These are phyloP conservation scores for Colletotrichum navitas DNA, from an alignment of 2,329 filamentous ascomycete species.

Conservation along the genomic window DNA sequence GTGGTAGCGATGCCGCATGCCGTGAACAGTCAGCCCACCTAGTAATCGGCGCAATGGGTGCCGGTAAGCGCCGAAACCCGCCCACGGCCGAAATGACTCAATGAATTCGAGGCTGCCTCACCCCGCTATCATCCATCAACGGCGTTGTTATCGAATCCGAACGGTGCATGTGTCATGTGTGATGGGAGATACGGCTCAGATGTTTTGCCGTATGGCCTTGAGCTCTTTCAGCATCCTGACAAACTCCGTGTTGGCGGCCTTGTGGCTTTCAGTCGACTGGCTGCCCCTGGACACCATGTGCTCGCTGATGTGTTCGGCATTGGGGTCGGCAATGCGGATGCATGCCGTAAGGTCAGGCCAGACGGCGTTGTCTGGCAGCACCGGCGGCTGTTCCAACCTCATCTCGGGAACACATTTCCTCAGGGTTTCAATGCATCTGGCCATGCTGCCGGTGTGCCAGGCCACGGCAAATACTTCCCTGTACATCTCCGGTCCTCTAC, in stretches of 20 bases:
- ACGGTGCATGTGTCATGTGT: not conserved
- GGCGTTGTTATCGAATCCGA: not conserved
- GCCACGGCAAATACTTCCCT: conserved; percentile 64
- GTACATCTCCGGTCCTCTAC: conserved; percentile 68
- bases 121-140: not conserved
- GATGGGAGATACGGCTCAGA: conserved; percentile 3
- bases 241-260: conserved; percentile 48
- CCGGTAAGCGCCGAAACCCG: conserved; percentile 32
- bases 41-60: not conserved
- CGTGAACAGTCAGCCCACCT: not conserved
- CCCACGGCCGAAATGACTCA: not conserved
- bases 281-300: conserved; percentile 32
- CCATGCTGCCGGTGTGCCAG: conserved; percentile 57
- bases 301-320: conserved; percentile 53
- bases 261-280: conserved; percentile 17
- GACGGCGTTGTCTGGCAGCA: conserved; percentile 60
- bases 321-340: conserved; percentile 66
- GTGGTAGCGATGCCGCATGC: not conserved
- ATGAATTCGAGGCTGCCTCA: too few relatives aligned
- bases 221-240: conserved; percentile 45
- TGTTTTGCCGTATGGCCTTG: conserved; percentile 22
- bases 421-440: conserved; percentile 60
- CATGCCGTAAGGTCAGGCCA: conserved; percentile 65
- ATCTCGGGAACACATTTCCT: conserved; percentile 72
- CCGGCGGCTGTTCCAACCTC: conserved; percentile 63